Base-by-base conservation (phyloP, 352 stramenopile genomes). In the Phytophthora lateralis region DNA sequence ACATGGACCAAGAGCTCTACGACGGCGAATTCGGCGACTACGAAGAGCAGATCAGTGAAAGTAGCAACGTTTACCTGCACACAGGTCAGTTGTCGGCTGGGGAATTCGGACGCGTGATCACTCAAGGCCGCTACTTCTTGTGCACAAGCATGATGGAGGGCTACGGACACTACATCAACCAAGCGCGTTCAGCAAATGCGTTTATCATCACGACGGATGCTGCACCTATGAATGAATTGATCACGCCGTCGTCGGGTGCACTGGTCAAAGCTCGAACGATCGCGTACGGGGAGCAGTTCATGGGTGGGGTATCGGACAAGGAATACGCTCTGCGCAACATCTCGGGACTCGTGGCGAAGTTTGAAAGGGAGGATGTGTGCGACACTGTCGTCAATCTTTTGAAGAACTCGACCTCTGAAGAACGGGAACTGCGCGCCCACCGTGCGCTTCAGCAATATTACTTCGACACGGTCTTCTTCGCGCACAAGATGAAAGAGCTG, bases 151-250 rank as follows among this genome's bases (percentile, higher is more conserved):
- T 67, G 27, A 57, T 74, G 57, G 77, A 85, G 46, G 75, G 71
- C 9, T 88, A 85, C 49, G 76, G 76, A 7, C 78, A 88, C 57
- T 88, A 85, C 49, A 80, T 88, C 47, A 88, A 85, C 56, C 76
- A 88, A 54, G 78, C 78, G n/a, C 59, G 78, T 15, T 75, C 78
- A 0, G 69, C 73, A 1, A 62, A 68, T 24, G 72, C 64, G 2
- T 45, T 84, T 32, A 71, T 88, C 30, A 30, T 83, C 32, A 88
- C 78, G 20, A 84, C 78, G 9, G 65, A 85, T 34, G 69, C 68
- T 5, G 44, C 63, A 2, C 78, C 78, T 2, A 88, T 88, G 78
- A 82, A 84, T 24, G 76, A 88, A 32, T 50, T 88, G 6, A 68
- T 87, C 52, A 76, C 75, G 17, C 48, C 44, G 7, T 57, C 59